Evolutionary conservation across 208 protist genomes (phyloP).

Genomic region (Acanthamoeba triangularis): DNA sequence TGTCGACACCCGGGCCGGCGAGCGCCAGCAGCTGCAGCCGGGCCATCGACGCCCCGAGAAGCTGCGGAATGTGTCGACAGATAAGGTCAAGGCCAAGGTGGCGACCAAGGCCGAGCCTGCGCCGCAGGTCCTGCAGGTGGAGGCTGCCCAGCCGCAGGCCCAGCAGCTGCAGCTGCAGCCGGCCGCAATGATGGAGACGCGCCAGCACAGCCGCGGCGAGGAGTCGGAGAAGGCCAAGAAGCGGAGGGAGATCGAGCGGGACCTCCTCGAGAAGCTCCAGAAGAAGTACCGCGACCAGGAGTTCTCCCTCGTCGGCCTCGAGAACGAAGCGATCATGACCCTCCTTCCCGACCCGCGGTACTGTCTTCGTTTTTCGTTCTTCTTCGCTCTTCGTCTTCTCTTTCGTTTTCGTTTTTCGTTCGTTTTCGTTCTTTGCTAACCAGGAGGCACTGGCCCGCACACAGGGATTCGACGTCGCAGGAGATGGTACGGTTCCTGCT

Average conservation of each 20-base stretch:
- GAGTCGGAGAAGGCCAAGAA: constrained; percentile 48
- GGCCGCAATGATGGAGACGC: not conserved
- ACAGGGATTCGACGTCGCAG: constrained; percentile 43
- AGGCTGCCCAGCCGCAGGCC: no score
- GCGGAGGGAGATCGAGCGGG: constrained; percentile 22
- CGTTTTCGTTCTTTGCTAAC: not conserved
- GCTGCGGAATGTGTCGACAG: not conserved
- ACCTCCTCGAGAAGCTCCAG: constrained; percentile 23
- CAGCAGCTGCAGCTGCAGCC: not conserved
- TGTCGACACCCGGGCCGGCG: no score
- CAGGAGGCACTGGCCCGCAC: not conserved
- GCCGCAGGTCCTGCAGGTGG: no score
- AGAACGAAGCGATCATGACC: constrained; percentile 70
- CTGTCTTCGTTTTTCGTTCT: not conserved
- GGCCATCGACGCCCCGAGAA: not conserved
- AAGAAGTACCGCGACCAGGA: constrained; percentile 64
- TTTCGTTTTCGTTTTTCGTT: not conserved
- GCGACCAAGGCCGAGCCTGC: no score
- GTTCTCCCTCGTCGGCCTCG: constrained; percentile 35
- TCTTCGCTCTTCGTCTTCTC: no score
- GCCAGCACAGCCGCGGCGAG: not conserved
- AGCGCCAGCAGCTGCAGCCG: no score
- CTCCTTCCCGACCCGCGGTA: constrained; percentile 50
- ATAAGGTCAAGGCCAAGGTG: not conserved
- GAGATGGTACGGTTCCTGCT: constrained; percentile 53